Percentiles rank a stretch among this genome's conserved stretches.
Conservation (phyloP, 2,329 filamentous ascomycete genomes). For the Aspergillus ibericus region DNA sequence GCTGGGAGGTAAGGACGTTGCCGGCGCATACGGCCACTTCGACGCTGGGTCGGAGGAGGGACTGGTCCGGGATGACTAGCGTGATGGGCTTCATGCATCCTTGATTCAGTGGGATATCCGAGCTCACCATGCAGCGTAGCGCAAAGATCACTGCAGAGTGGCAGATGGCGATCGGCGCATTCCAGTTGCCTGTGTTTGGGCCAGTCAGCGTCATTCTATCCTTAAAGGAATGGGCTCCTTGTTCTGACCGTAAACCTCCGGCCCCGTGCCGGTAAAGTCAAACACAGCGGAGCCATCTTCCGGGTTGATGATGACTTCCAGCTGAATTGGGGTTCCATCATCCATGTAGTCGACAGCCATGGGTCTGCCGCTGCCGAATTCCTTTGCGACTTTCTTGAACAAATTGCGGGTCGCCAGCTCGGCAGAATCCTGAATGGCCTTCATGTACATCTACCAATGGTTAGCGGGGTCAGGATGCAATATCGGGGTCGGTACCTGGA, state of each 20-base stretch:
- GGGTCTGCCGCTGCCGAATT: background rate
- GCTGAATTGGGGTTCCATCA: slow-evolving; percentile 32
- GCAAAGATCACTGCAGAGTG: slow-evolving; percentile 81
- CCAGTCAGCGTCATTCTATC: no score
- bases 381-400: background rate
- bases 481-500: no score
- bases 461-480: no score
- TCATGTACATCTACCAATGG: background rate
- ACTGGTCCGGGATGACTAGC: slow-evolving; percentile 68
- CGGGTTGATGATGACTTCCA: slow-evolving; percentile 70
- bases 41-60: slow-evolving; percentile 69
- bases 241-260: slow-evolving; percentile 57
- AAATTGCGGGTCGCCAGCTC: background rate
- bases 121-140: slow-evolving; percentile 70
- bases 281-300: slow-evolving; percentile 71
- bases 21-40: slow-evolving; percentile 75
- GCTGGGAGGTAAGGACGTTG: slow-evolving; percentile 75
- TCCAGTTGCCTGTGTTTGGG: slow-evolving; percentile 69
- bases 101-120: slow-evolving; percentile 73
- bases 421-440: background rate
- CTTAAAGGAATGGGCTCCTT: no score
- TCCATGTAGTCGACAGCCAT: background rate
- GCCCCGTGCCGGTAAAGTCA: slow-evolving; percentile 72
- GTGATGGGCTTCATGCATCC: slow-evolving; percentile 65
- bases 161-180: slow-evolving; percentile 74